Conservation (phyloP, 2,329 filamentous ascomycete genomes). For the Sporothrix pallida region DNA sequence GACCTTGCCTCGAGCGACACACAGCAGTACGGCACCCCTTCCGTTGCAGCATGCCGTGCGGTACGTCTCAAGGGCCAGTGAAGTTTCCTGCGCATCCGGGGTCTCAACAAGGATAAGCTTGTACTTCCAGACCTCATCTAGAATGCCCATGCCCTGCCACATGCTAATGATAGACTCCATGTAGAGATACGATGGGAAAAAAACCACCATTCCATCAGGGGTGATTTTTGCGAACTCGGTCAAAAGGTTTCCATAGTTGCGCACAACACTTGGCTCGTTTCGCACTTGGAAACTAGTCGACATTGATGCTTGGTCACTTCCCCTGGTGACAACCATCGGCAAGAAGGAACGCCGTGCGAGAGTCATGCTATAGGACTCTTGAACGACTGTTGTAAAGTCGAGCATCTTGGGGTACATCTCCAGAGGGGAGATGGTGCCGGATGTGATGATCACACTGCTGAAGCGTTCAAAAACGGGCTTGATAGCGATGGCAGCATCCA, state of each 20-base stretch:
- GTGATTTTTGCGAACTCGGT: conserved; percentile 97
- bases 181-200: conserved; percentile 97
- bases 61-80: conserved; percentile 92
- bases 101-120: conserved; percentile 98
- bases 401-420: conserved; percentile 99
- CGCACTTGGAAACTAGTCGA: conserved; percentile 94
- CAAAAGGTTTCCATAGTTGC: conserved; percentile 92
- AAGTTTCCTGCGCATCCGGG: conserved; percentile 95
- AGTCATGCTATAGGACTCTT: conserved; percentile 98
- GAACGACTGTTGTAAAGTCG: conserved; percentile 86
- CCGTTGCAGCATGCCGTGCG: conserved; percentile 97
- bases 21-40: conserved; percentile 88
- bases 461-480: conserved; percentile 97
- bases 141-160: conserved; percentile 98
- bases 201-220: conserved; percentile 97
- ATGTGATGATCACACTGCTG: conserved; percentile 97
- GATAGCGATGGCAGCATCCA: conserved; percentile 97
- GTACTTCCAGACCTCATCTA: conserved; percentile 98
- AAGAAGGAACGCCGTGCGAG: conserved; percentile 92
- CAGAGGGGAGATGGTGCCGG: conserved; percentile 91
- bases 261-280: conserved; percentile 94
- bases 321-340: conserved; percentile 95
- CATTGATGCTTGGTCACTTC: conserved; percentile 90
- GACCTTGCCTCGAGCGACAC: conserved; percentile 95
- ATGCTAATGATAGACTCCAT: conserved; percentile 99